Evolutionary conservation across 257 asterid species (phyloP).

Genomic region (Rubia yunnanensis): DNA sequence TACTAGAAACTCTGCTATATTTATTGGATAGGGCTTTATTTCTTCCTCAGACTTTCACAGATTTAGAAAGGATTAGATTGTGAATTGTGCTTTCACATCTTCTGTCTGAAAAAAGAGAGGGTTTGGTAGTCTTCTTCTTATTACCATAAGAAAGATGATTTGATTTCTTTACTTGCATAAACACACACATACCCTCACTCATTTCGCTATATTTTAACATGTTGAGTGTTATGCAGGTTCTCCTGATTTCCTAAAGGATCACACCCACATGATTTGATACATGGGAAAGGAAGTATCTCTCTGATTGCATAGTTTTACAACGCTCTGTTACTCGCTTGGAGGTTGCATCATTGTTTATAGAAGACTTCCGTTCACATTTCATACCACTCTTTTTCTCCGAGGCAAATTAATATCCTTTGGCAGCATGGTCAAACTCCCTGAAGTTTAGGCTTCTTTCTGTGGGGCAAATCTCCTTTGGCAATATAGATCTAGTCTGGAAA

Average conservation of each 20-base stretch:
- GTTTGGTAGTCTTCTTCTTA: neutral
- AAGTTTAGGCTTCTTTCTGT: slow-evolving; percentile 14
- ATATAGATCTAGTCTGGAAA: slow-evolving; percentile 23
- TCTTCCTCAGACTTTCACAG: neutral
- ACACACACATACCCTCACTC: neutral
- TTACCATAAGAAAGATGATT: neutral
- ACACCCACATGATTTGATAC: neutral
- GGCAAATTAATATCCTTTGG: slow-evolving; percentile 26
- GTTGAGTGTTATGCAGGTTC: slow-evolving; percentile 2
- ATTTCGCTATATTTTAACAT: neutral
- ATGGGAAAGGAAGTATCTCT: neutral
- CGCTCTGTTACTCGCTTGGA: neutral
- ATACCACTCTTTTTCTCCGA: slow-evolving; percentile 12
- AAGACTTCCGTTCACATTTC: slow-evolving; percentile 14
- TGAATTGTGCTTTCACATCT: neutral
- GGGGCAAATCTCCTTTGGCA: slow-evolving; percentile 72
- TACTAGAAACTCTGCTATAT: neutral
- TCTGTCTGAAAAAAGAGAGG: neutral
- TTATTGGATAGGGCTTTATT: neutral
- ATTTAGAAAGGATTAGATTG: neutral
- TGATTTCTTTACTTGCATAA: neutral
- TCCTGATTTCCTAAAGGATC: slow-evolving; percentile 1
- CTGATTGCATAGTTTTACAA: neutral
- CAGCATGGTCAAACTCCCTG: slow-evolving; percentile 21
- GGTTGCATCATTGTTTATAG: slow-evolving; percentile 11